phyloP scores from a whole-genome alignment of 192 early-diverging fungal genomes.

The Coemansia sp. region DNA sequence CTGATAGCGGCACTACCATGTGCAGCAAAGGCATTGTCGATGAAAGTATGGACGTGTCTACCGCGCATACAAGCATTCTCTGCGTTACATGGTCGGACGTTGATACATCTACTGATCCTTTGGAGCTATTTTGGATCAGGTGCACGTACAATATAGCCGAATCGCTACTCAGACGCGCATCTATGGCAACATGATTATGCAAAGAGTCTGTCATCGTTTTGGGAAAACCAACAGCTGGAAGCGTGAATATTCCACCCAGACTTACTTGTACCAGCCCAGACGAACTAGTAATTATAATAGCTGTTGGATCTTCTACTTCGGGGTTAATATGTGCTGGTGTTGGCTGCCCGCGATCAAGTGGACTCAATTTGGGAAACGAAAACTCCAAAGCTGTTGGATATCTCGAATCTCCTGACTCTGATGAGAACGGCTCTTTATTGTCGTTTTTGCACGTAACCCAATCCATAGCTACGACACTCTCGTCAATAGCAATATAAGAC shows the following conservation, averaged over 20 bases:
- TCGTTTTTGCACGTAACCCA: slow-evolving; percentile 24
- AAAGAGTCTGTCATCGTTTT: background rate
- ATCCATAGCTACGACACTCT: slow-evolving; percentile 20
- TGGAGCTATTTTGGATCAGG: background rate
- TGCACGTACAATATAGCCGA: slow-evolving; percentile 1
- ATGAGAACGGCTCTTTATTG: background rate
- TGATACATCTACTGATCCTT: no score
- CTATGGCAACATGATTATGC: background rate
- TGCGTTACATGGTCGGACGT: background rate
- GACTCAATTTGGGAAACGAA: slow-evolving; percentile 19
- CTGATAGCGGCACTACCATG: slow-evolving; percentile 23
- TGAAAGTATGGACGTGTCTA: slow-evolving; percentile 26
- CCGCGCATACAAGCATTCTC: background rate
- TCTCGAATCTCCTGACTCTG: background rate
- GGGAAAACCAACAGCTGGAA: slow-evolving; percentile 18
- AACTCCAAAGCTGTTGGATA: slow-evolving; percentile 18
- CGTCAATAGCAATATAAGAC: slow-evolving; percentile 12
- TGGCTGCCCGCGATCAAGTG: slow-evolving; percentile 28
- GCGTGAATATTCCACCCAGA: slow-evolving; percentile 38
- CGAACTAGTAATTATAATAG: slow-evolving; percentile 18
- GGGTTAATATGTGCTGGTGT: slow-evolving; percentile 24
- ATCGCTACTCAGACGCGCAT: slow-evolving; percentile 16
- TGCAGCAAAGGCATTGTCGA: slow-evolving; percentile 17
- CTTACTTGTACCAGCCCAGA: slow-evolving; percentile 29
- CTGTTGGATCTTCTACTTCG: slow-evolving; percentile 13